These are phyloP conservation scores for Barnettozyma wickerhamii DNA, from an alignment of 805 yeast species.

Conservation along the genomic window DNA sequence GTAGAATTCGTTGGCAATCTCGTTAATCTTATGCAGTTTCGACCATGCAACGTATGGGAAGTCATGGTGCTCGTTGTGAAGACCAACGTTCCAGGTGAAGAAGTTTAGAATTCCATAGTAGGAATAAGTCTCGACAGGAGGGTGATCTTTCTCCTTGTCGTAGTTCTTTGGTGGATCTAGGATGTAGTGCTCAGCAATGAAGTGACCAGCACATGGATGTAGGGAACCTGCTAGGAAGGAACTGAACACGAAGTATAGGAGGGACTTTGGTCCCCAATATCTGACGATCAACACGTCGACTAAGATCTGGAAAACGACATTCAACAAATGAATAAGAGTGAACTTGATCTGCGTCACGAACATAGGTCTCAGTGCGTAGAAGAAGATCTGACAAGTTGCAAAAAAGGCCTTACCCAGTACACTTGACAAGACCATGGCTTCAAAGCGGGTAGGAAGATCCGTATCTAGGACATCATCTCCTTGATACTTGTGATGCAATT, in stretches of 20 bases:
- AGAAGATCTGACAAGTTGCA: constrained; percentile 83
- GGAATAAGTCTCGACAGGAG: constrained; percentile 81
- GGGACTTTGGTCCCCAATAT: constrained; percentile 59
- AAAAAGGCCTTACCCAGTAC: constrained; percentile 86
- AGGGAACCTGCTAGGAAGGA: constrained; percentile 87
- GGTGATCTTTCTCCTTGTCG: constrained; percentile 28
- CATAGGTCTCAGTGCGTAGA: constrained; percentile 89
- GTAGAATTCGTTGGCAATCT: constrained; percentile 76
- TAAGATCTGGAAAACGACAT: constrained; percentile 50
- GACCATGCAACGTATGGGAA: constrained; percentile 95
- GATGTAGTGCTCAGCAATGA: constrained; percentile 90
- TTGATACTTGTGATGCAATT: constrained; percentile 83
- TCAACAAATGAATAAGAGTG: constrained; percentile 70
- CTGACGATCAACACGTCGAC: constrained; percentile 57
- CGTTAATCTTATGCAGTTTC: constrained; percentile 56
- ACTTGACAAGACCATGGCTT: constrained; percentile 68
- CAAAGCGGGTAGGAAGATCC: constrained; percentile 79
- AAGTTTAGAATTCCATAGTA: constrained; percentile 78
- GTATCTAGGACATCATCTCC: constrained; percentile 85
- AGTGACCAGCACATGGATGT: constrained; percentile 95
- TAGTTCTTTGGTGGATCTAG: constrained; percentile 48
- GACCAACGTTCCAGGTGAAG: constrained; percentile 89
- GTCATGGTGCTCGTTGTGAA: constrained; percentile 94
- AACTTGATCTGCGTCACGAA: constrained; percentile 71
- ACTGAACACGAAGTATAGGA: constrained; percentile 64